A percentile compares a stretch with the other conserved stretches of the same genome.
These are phyloP conservation scores for Protea cynaroides DNA, from an alignment of 164 flowering plant genomes.

Conservation along the genomic window DNA sequence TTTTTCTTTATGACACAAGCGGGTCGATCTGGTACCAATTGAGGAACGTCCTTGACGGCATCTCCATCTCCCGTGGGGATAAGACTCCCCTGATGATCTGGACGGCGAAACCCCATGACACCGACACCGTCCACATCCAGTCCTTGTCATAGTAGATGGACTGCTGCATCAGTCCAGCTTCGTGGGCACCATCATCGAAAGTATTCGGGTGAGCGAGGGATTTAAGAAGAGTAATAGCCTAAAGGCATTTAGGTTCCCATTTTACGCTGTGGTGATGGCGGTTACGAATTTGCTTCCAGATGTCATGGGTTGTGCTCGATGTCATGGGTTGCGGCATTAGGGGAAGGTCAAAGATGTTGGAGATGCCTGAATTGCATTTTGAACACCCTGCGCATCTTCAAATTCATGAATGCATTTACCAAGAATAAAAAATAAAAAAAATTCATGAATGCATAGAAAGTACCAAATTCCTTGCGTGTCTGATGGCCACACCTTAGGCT, in stretches of 20 bases:
- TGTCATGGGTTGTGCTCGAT: no score
- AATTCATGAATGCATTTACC: no score
- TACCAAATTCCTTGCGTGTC: constrained; percentile 77
- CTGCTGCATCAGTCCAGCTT: constrained; percentile 68
- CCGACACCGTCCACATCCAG: constrained; percentile 62
- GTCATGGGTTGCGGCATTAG: no score
- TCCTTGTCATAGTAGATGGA: constrained; percentile 59
- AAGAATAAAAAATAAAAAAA: no score
- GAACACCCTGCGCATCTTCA: constrained; percentile 66
- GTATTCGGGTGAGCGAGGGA: no score
- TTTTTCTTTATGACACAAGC: no score
- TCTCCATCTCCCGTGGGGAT: constrained; percentile 74
- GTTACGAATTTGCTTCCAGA: no score
- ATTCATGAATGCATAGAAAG: constrained; percentile 92
- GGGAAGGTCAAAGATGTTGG: no score
- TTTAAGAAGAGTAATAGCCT: no score
- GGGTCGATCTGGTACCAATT: constrained; percentile 77
- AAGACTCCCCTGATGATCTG: constrained; percentile 62
- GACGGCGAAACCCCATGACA: constrained; percentile 83
- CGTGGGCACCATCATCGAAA: constrained; percentile 34
- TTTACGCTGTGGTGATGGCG: no score
- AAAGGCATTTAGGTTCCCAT: no score
- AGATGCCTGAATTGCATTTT: constrained; percentile 87
- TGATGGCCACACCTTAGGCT: constrained; percentile 68
- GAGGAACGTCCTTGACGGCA: constrained; percentile 77